A percentile compares a stretch with the other conserved stretches of the same genome.
These are phyloP conservation scores for Linderniella brevidens DNA, from an alignment of 257 asterid species.

Conservation along the genomic window DNA sequence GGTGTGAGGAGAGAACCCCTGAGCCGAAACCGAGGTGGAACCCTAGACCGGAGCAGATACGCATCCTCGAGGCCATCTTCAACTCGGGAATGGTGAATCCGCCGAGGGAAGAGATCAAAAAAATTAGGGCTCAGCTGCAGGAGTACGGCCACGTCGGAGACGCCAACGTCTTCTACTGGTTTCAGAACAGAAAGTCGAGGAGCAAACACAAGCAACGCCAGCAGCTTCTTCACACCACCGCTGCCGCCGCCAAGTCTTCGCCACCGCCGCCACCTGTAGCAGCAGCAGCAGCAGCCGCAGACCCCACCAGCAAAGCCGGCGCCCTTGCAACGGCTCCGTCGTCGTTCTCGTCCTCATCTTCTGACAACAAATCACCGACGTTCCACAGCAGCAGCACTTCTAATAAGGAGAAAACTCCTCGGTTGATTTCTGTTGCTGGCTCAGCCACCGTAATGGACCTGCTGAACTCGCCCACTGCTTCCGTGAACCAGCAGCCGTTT, in stretches of 20 bases:
- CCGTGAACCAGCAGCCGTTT: slow-evolving; percentile 61
- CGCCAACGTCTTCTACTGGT: slow-evolving; percentile 96
- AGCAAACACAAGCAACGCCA: slow-evolving; percentile 84
- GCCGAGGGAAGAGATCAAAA: slow-evolving; percentile 76
- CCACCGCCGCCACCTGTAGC: neutral
- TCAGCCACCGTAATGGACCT: slow-evolving; percentile 26
- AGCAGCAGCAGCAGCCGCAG: neutral
- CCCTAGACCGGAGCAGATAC: slow-evolving; percentile 83
- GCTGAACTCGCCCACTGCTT: slow-evolving; percentile 48
- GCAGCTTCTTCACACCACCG: slow-evolving; percentile 16
- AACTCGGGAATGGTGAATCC: slow-evolving; percentile 97
- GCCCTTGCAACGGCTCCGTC: slow-evolving; percentile 28
- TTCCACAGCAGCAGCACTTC: slow-evolving; percentile 9
- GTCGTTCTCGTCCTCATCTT: slow-evolving; percentile 43
- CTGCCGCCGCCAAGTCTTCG: slow-evolving; percentile 9
- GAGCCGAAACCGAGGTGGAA: slow-evolving; percentile 99
- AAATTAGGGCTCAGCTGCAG: slow-evolving; percentile 69
- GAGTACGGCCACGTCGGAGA: slow-evolving; percentile 94
- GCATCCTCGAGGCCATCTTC: slow-evolving; percentile 75
- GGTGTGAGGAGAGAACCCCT: slow-evolving; percentile 51
- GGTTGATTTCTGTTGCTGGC: slow-evolving; percentile 19
- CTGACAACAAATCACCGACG: too few relatives aligned
- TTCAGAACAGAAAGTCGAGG: slow-evolving; percentile 87
- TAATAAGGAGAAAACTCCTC: slow-evolving; percentile 31
- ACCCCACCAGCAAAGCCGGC: slow-evolving; percentile 3